A percentile compares a stretch with the other conserved stretches of the same genome.
Evolutionary conservation across 768 basidiomycete species (phyloP).

Genomic region (Termitomyces sp.): DNA sequence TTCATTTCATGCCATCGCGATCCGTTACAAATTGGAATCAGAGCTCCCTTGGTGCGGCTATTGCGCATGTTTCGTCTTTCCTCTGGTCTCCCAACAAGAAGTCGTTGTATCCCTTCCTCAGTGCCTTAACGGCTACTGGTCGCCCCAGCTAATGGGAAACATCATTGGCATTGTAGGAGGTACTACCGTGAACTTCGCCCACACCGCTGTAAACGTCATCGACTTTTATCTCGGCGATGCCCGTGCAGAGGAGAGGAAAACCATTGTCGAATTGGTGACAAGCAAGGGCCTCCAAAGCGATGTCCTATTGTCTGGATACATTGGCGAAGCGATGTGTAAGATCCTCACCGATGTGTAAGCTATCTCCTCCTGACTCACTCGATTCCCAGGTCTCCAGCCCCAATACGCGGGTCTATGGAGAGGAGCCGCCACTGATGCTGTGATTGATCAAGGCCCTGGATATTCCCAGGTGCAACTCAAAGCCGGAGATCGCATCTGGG

Average conservation of each 20-base stretch:
- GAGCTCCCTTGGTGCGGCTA: slow-evolving; percentile 7
- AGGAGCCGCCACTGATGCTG: slow-evolving; percentile 25
- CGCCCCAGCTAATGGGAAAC: slow-evolving; percentile 37
- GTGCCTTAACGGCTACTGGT: slow-evolving; percentile 29
- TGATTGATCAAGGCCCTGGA: slow-evolving; percentile 31
- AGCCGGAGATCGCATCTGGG: slow-evolving; percentile 37
- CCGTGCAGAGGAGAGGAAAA: slow-evolving; percentile 33
- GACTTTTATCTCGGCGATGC: slow-evolving; percentile 50
- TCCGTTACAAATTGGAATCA: not conserved
- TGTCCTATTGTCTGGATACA: slow-evolving; percentile 43
- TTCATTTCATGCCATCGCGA: slow-evolving; percentile 18
- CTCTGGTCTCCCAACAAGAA: slow-evolving; percentile 20
- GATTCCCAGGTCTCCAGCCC: slow-evolving; percentile 29
- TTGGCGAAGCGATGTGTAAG: slow-evolving; percentile 50
- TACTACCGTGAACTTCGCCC: slow-evolving; percentile 42
- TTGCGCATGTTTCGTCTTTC: not conserved
- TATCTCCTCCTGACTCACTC: not conserved
- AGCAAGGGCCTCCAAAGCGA: slow-evolving; percentile 27
- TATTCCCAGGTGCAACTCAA: slow-evolving; percentile 30
- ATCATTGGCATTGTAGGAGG: slow-evolving; percentile 45
- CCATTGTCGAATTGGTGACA: slow-evolving; percentile 34
- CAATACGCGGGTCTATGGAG: slow-evolving; percentile 44
- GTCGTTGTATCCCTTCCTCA: slow-evolving; percentile 36
- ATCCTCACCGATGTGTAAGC: not conserved
- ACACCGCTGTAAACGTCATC: slow-evolving; percentile 43